These are phyloP conservation scores for Coleophoma eucalyptorum DNA, from an alignment of 2,329 filamentous ascomycete species.

Conservation along the genomic window DNA sequence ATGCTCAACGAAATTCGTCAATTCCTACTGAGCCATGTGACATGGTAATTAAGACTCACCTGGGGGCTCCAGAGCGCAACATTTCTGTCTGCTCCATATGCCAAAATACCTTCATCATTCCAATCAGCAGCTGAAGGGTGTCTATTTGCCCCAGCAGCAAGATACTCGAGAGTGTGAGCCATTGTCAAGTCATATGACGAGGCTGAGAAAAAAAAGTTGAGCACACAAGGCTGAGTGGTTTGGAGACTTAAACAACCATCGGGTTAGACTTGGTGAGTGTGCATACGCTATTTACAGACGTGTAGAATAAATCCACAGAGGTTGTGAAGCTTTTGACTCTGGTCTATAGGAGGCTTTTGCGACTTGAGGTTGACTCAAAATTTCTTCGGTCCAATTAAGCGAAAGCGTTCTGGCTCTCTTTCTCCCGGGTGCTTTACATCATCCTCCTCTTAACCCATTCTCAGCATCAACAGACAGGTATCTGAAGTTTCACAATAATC, in stretches of 20 bases:
- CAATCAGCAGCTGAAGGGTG: conserved; percentile 90
- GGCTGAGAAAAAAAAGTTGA: background rate
- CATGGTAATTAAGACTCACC: conserved; percentile 45
- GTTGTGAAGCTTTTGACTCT: background rate
- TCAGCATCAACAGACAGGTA: background rate
- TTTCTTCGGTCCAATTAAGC: conserved; percentile 1
- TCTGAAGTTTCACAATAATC: background rate
- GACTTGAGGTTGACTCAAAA: background rate
- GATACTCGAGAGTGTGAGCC: conserved; percentile 21
- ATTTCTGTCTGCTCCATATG: conserved; percentile 86
- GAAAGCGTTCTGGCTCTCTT: background rate
- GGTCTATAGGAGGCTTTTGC: background rate
- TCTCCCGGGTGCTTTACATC: background rate
- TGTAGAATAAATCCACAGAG: too few species aligned
- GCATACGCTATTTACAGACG: too few species aligned
- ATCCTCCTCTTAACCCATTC: background rate
- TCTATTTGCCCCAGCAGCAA: conserved; percentile 77
- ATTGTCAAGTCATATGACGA: conserved; percentile 13
- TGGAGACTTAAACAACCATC: too few species aligned
- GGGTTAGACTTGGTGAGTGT: too few species aligned
- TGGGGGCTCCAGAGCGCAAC: conserved; percentile 83
- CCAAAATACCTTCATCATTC: conserved; percentile 70
- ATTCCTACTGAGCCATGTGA: too few species aligned
- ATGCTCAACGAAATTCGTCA: too few species aligned
- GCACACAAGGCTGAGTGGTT: background rate